These are phyloP conservation scores for Osmanthus fragrans DNA, from an alignment of 257 asterid species.

Conservation along the genomic window DNA sequence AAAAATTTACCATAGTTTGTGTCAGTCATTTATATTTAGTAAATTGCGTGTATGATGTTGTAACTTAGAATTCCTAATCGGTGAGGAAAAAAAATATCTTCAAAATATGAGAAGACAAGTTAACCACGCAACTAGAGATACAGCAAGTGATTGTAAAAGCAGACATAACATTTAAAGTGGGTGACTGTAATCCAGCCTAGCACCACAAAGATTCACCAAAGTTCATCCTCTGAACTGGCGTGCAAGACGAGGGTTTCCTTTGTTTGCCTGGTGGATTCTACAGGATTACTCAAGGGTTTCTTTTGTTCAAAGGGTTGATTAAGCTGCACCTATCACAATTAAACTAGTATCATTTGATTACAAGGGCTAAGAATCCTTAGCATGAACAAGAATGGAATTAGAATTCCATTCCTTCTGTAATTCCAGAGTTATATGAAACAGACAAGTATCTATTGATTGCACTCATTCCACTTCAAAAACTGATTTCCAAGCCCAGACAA, in stretches of 20 bases:
- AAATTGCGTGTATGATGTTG: conserved; percentile 8
- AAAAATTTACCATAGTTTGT: conserved; percentile 5
- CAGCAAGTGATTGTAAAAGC: conserved; percentile 13
- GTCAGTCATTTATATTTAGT: conserved; percentile 6
- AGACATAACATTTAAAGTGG: conserved; percentile 7
- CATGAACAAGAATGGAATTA: conserved; percentile 3
- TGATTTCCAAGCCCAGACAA: neutral
- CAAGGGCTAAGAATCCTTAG: neutral
- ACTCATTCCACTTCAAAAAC: conserved; percentile 3
- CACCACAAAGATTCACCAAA: neutral
- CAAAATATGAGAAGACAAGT: conserved; percentile 1
- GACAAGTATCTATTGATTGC: neutral
- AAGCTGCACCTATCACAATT: conserved; percentile 1
- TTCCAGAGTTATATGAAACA: neutral
- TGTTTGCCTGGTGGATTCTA: neutral
- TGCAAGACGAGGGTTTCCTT: neutral
- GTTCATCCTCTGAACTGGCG: neutral
- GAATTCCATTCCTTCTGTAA: neutral
- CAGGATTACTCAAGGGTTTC: neutral
- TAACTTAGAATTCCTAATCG: neutral
- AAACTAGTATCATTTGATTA: neutral
- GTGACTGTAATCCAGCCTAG: neutral
- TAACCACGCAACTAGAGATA: conserved; percentile 7
- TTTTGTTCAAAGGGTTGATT: conserved; percentile 18
- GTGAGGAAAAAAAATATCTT: neutral